Conservation (phyloP, 768 basidiomycete genomes). For the Tylopilus plumbeoviolaceoides region DNA sequence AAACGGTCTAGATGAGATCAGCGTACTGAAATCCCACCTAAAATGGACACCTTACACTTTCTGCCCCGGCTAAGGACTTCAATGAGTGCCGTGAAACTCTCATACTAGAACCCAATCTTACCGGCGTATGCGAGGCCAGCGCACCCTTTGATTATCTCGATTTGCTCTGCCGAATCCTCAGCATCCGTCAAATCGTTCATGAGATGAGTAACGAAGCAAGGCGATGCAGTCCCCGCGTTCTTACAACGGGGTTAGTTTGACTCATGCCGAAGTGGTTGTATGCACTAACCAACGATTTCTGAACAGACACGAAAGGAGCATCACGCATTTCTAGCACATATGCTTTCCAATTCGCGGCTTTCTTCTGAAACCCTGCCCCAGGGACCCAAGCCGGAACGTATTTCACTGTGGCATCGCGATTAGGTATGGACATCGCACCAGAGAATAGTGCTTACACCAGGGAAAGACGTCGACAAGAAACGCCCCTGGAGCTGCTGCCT, state of each 20-base stretch:
- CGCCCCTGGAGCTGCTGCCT: constrained; percentile 48
- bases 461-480: constrained; percentile 52
- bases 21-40: not conserved
- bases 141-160: constrained; percentile 38
- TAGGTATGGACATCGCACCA: not conserved
- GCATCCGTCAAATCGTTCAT: constrained; percentile 17
- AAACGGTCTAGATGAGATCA: constrained; percentile 23
- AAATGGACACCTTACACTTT: constrained; percentile 24
- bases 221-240: constrained; percentile 26
- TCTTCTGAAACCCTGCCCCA: constrained; percentile 47
- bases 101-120: constrained; percentile 15
- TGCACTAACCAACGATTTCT: constrained; percentile 35
- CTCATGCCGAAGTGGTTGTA: not conserved
- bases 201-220: constrained; percentile 30
- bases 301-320: constrained; percentile 38
- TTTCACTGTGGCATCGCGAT: constrained; percentile 37
- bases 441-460: constrained; percentile 26
- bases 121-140: constrained; percentile 48
- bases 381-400: constrained; percentile 51
- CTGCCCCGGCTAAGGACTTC: constrained; percentile 35
- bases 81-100: constrained; percentile 5
- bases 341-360: constrained; percentile 47
- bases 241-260: constrained; percentile 6
- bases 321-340: constrained; percentile 48
- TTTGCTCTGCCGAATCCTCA: constrained; percentile 14